A percentile compares a stretch with the other conserved stretches of the same genome.
Evolutionary conservation across 208 protist genomes (phyloP).

Genomic region (Jaenimonas drosophilae): DNA sequence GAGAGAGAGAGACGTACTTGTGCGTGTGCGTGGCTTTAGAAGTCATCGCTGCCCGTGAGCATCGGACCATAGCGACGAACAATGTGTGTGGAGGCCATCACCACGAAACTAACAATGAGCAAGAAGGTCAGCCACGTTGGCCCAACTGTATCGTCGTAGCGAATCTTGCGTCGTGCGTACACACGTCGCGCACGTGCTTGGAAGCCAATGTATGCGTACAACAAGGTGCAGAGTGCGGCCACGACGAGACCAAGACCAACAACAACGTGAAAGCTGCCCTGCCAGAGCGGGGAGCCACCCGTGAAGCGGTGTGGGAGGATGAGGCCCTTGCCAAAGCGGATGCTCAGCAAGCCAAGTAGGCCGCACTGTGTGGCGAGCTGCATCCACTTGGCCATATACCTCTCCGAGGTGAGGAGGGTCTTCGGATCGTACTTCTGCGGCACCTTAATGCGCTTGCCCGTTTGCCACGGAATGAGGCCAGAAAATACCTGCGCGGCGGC

Average conservation of each 20-base stretch:
- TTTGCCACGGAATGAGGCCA: slow-evolving; percentile 82
- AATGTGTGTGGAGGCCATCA: slow-evolving; percentile 39
- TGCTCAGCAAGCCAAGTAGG: slow-evolving; percentile 54
- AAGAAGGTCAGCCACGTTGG: slow-evolving; percentile 61
- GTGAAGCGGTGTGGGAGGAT: slow-evolving; percentile 42
- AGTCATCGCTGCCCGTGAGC: slow-evolving; percentile 58
- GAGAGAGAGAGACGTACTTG: neutral
- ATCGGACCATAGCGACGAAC: slow-evolving; percentile 75
- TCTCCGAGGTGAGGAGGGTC: slow-evolving; percentile 80
- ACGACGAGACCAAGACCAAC: slow-evolving; percentile 40
- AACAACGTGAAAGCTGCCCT: slow-evolving; percentile 54
- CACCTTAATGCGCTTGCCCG: slow-evolving; percentile 79
- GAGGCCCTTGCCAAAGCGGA: slow-evolving; percentile 66
- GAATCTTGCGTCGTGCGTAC: slow-evolving; percentile 79
- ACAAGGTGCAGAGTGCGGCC: slow-evolving; percentile 38
- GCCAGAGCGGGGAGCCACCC: slow-evolving; percentile 39
- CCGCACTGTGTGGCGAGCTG: slow-evolving; percentile 59
- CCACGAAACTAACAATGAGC: slow-evolving; percentile 29
- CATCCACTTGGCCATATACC: slow-evolving; percentile 85
- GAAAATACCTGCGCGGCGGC: slow-evolving; percentile 51
- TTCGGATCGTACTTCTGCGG: slow-evolving; percentile 90
- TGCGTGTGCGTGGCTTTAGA: slow-evolving; percentile 14
- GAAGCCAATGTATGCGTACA: slow-evolving; percentile 69
- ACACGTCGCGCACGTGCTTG: slow-evolving; percentile 64
- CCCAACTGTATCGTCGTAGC: slow-evolving; percentile 61